These are phyloP conservation scores for Phytophthora litchii DNA, from an alignment of 352 stramenopile genomes.

Conservation along the genomic window DNA sequence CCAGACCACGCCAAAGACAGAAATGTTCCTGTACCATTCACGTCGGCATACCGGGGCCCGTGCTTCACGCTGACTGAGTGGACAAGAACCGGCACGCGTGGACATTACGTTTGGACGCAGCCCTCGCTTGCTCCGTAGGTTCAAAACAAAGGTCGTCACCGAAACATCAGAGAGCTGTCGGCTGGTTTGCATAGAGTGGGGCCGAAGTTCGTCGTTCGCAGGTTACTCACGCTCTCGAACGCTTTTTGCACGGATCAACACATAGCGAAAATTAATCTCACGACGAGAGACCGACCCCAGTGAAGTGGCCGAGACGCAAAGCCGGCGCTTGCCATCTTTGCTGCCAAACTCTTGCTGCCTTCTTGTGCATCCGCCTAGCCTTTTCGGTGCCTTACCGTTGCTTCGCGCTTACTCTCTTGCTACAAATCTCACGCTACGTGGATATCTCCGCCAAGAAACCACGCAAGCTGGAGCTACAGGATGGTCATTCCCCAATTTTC, in stretches of 20 bases:
- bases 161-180: conserved; percentile 16
- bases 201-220: conserved; percentile 13
- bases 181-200: conserved; percentile 8
- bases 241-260: conserved; percentile 1
- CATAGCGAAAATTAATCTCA: conserved; percentile 14
- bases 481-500: conserved; percentile 34
- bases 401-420: conserved; percentile 1
- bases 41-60: not conserved
- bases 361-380: conserved; percentile 7
- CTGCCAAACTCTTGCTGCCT: conserved; percentile 2
- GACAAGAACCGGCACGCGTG: not conserved
- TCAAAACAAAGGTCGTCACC: conserved; percentile 9
- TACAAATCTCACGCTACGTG: conserved; percentile 1
- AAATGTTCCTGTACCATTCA: not conserved
- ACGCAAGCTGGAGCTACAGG: not conserved
- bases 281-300: conserved; percentile 5
- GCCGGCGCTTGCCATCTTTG: not conserved
- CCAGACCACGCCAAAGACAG: not conserved
- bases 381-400: conserved; percentile 12
- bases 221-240: conserved; percentile 9
- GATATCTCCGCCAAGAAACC: not conserved
- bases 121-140: conserved; percentile 3
- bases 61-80: conserved; percentile 1
- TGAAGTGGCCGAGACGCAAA: conserved; percentile 16
- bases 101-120: conserved; percentile 1